A percentile compares a stretch with the other conserved stretches of the same genome.
phyloP scores from a whole-genome alignment of 2,329 filamentous ascomycete species.

The Lecanicillium sp. region DNA sequence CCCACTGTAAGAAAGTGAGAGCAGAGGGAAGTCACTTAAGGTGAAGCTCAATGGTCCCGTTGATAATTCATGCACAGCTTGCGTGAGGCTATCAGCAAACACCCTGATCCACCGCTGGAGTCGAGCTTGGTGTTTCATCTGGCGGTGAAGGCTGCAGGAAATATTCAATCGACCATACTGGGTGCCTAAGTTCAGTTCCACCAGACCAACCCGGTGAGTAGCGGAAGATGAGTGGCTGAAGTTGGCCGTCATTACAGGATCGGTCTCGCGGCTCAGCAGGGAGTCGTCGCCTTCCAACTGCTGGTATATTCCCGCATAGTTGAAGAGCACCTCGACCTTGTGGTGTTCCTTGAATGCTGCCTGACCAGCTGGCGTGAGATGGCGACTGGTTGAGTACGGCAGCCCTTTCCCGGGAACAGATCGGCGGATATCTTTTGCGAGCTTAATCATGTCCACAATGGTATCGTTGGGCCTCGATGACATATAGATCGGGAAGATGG shows the following conservation, averaged over 20 bases:
- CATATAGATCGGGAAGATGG: slow-evolving; percentile 25
- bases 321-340: slow-evolving; percentile 40
- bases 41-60: too few relatives aligned
- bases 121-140: too few relatives aligned
- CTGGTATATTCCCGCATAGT: slow-evolving; percentile 35
- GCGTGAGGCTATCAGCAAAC: too few relatives aligned
- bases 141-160: too few relatives aligned
- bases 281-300: slow-evolving; percentile 30
- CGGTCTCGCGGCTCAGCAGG: neutral
- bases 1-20: slow-evolving; percentile 20
- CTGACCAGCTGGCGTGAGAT: slow-evolving; percentile 19
- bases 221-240: neutral
- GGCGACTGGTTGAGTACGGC: slow-evolving; percentile 28
- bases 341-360: slow-evolving; percentile 24
- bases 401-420: slow-evolving; percentile 25
- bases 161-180: too few relatives aligned
- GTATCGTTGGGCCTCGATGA: too few relatives aligned
- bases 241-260: neutral
- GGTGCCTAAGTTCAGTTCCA: neutral
- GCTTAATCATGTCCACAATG: slow-evolving; percentile 10
- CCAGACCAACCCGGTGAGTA: neutral
- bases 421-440: slow-evolving; percentile 27
- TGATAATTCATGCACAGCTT: too few relatives aligned
- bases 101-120: too few relatives aligned
- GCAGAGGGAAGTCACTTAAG: slow-evolving; percentile 24